Evolutionary conservation across 2,329 filamentous ascomycete species (phyloP).

Genomic region (Didymella keratinophila): DNA sequence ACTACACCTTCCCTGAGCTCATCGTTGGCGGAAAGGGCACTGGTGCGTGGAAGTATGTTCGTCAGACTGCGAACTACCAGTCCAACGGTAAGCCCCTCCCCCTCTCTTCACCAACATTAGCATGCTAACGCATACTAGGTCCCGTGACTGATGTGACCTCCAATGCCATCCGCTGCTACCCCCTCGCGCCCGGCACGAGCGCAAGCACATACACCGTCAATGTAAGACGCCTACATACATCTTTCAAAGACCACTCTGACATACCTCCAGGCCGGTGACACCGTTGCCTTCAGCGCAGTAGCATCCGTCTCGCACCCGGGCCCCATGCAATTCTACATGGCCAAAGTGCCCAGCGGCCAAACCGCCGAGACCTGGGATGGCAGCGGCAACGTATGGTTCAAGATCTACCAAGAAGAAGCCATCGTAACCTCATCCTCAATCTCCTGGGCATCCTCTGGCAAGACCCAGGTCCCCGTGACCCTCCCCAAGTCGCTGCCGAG

Average conservation of each 20-base stretch:
- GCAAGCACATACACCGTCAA: constrained; percentile 23
- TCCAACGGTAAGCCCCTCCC: constrained; percentile 33
- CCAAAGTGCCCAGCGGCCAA: constrained; percentile 45
- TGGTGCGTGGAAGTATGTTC: constrained; percentile 45
- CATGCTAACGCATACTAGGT: background rate
- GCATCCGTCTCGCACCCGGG: constrained; percentile 43
- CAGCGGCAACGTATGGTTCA: constrained; percentile 49
- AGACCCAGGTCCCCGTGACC: constrained; percentile 39
- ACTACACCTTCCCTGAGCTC: constrained; percentile 47
- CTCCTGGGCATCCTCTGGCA: constrained; percentile 1
- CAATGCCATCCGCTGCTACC: constrained; percentile 43
- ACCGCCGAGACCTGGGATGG: constrained; percentile 45
- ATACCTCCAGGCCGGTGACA: constrained; percentile 27
- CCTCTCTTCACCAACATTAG: background rate
- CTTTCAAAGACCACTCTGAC: too few species aligned
- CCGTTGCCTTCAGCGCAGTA: constrained; percentile 42
- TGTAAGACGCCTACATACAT: constrained; percentile 10
- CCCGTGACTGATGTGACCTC: constrained; percentile 35
- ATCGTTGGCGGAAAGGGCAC: constrained; percentile 34
- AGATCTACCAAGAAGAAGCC: constrained; percentile 35
- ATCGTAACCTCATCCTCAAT: constrained; percentile 12
- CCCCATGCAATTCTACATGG: constrained; percentile 50
- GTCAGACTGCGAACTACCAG: constrained; percentile 46
- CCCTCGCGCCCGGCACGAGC: constrained; percentile 29
- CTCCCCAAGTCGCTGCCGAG: constrained; percentile 52